Conservation (phyloP, 768 basidiomycete species). For the Trametes maxima region DNA sequence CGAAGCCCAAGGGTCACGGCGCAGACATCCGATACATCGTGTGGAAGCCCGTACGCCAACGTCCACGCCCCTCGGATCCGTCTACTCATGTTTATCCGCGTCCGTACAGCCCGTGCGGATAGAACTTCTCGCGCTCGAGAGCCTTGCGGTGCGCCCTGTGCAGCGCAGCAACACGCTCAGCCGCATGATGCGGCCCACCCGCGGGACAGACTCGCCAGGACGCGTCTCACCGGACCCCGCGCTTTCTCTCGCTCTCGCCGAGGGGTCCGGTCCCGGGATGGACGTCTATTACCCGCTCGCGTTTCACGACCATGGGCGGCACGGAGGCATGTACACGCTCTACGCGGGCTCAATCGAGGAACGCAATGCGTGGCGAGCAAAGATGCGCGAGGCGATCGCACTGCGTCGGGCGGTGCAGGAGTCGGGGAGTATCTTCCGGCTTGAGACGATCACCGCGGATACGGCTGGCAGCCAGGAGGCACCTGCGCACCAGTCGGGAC, state of each 20-base stretch:
- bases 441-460: slow-evolving; percentile 41
- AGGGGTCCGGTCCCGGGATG: slow-evolving; percentile 1
- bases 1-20: slow-evolving; percentile 16
- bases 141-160: slow-evolving; percentile 11
- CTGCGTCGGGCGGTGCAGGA: slow-evolving; percentile 44
- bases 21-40: slow-evolving; percentile 5
- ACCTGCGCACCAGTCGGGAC: slow-evolving; percentile 31
- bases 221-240: slow-evolving; percentile 12
- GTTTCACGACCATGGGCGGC: slow-evolving; percentile 46
- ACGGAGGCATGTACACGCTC: slow-evolving; percentile 47
- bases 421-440: slow-evolving; percentile 45
- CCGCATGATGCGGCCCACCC: slow-evolving; percentile 18
- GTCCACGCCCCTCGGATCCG: background rate
- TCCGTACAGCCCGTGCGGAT: slow-evolving; percentile 12
- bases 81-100: background rate
- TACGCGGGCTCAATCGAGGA: slow-evolving; percentile 44
- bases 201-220: slow-evolving; percentile 6
- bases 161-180: slow-evolving; percentile 22
- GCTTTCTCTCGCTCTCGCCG: background rate
- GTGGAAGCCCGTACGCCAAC: slow-evolving; percentile 16
- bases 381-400: slow-evolving; percentile 47
- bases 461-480: slow-evolving; percentile 38
- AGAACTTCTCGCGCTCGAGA: slow-evolving; percentile 16
- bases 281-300: slow-evolving; percentile 47
- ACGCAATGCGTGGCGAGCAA: slow-evolving; percentile 46